Percentiles rank a stretch among this genome's conserved stretches.
Evolutionary conservation across 768 basidiomycete genomes (phyloP).

Genomic region (Kwoniella sp.): DNA sequence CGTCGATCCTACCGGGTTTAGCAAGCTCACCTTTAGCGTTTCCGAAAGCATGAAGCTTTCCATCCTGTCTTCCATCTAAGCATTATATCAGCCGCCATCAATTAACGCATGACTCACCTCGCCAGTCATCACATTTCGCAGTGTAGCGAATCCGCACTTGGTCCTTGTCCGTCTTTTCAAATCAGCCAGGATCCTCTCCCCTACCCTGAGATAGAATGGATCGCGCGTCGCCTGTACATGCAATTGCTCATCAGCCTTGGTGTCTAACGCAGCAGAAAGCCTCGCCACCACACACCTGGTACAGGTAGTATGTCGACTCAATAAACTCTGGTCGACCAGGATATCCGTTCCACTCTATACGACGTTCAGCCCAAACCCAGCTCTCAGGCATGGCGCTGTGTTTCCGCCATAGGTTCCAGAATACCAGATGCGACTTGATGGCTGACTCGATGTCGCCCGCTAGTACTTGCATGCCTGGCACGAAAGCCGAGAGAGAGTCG

Average conservation of each 20-base stretch:
- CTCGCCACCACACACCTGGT: conserved; percentile 52
- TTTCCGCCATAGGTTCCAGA: conserved; percentile 88
- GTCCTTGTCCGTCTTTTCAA: conserved; percentile 70
- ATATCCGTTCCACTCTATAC: conserved; percentile 47
- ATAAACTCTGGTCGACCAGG: conserved; percentile 66
- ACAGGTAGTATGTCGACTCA: conserved; percentile 94
- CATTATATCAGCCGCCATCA: conserved; percentile 3
- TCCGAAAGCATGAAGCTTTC: conserved; percentile 94
- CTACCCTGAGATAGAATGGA: conserved; percentile 86
- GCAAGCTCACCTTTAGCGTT: conserved; percentile 67
- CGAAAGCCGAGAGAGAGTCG: conserved; percentile 95
- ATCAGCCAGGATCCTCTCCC: conserved; percentile 75
- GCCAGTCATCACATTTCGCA: conserved; percentile 64
- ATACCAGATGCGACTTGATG: conserved; percentile 83
- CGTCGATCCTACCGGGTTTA: not conserved
- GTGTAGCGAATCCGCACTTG: conserved; percentile 76
- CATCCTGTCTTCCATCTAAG: conserved; percentile 82
- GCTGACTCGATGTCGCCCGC: conserved; percentile 73
- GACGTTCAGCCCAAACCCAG: conserved; percentile 67
- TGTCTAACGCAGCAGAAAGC: too few species aligned
- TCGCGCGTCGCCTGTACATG: conserved; percentile 74
- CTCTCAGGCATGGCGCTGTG: conserved; percentile 88
- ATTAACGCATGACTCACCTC: conserved; percentile 48
- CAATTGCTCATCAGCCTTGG: conserved; percentile 3
- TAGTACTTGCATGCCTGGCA: conserved; percentile 80